A percentile compares a stretch with the other conserved stretches of the same genome.
Conservation (phyloP, 495 filamentous ascomycete genomes). For the Penicillium ochrochloron region DNA sequence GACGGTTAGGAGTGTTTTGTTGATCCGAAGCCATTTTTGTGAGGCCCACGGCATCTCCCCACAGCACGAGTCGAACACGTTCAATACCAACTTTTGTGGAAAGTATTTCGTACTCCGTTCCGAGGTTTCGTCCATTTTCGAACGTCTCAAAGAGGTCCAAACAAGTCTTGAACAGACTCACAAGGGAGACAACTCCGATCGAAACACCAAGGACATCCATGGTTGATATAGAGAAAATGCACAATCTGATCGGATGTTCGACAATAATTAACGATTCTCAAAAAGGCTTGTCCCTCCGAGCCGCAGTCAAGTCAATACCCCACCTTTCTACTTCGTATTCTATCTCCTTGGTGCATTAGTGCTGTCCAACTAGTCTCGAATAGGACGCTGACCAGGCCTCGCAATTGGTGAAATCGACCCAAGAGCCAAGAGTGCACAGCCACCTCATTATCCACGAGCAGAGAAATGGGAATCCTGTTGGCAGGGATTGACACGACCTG, state of each 20-base stretch:
- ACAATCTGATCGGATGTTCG: not conserved
- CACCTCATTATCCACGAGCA: not conserved
- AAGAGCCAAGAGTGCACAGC: not conserved
- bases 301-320: not conserved
- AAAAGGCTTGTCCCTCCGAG: not conserved
- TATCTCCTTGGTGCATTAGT: not conserved
- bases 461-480: not conserved
- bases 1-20: not conserved
- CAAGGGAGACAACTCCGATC: not conserved
- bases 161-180: not conserved
- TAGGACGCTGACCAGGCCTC: not conserved
- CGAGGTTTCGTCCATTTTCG: not conserved
- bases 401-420: not conserved
- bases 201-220: not conserved
- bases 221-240: not conserved
- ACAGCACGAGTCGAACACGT: constrained; percentile 2
- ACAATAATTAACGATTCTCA: not conserved
- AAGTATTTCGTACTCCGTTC: constrained; percentile 13
- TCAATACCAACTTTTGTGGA: constrained; percentile 14
- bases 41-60: constrained; percentile 10
- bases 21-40: not conserved
- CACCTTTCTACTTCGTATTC: not conserved
- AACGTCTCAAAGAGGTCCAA: not conserved
- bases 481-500: not conserved
- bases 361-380: constrained; percentile 1